phyloP scores from a whole-genome alignment of 768 basidiomycete species.

The Lepiota venenata region DNA sequence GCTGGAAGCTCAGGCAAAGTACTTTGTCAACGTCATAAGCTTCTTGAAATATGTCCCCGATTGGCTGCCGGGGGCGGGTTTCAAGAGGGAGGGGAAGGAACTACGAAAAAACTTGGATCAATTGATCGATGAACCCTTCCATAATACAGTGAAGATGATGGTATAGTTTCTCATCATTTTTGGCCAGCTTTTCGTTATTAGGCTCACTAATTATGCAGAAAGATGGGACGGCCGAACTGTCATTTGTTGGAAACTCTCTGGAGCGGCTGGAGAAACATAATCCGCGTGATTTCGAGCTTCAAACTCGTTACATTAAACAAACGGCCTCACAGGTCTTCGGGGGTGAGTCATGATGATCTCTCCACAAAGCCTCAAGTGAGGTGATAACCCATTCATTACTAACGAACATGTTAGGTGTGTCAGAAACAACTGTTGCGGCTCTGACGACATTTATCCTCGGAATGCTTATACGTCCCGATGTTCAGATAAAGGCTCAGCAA shows the following conservation, averaged over 20 bases:
- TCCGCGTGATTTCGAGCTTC: background rate
- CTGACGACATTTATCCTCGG: conserved; percentile 1
- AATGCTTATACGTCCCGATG: conserved; percentile 11
- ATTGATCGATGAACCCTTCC: conserved; percentile 1
- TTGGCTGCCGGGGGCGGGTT: conserved; percentile 12
- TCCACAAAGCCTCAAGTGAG: background rate
- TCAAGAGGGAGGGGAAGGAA: background rate
- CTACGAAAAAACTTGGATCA: background rate
- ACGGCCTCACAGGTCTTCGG: background rate
- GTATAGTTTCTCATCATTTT: background rate
- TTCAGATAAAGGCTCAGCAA: conserved; percentile 10
- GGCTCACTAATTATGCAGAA: background rate
- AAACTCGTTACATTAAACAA: background rate
- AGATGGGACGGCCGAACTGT: background rate
- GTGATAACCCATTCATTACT: too few species aligned
- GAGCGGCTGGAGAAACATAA: background rate
- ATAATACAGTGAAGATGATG: background rate
- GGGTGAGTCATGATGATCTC: background rate
- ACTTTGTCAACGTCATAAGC: conserved; percentile 7
- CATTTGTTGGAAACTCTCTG: background rate
- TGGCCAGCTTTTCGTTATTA: background rate
- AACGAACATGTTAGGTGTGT: background rate
- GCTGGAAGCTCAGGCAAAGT: background rate
- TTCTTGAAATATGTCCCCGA: conserved; percentile 5
- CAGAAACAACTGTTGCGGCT: background rate